phyloP scores from a whole-genome alignment of 176 grass and related monocot species.

The Musa beccarii region DNA sequence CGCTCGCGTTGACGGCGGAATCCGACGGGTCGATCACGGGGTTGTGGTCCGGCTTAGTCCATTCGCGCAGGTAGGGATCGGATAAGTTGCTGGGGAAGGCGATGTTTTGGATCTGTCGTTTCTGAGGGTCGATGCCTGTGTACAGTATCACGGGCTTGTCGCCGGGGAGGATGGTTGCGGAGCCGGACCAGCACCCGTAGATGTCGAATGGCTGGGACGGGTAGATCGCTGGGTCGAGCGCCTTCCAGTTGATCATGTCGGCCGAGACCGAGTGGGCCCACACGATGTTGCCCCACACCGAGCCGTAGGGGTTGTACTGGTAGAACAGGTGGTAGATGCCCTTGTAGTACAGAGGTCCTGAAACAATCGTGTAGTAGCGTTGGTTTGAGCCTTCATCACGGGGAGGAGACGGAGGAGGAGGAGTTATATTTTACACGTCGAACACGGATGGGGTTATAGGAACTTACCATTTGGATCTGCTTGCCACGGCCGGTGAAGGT shows the following conservation, averaged over 20 bases:
- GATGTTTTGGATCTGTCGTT: background rate
- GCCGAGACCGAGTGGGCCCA: constrained; percentile 75
- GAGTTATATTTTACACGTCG: too few species aligned
- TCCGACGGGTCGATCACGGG: background rate
- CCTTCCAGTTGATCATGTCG: constrained; percentile 69
- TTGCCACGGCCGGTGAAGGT: too few species aligned
- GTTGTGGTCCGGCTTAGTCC: too few species aligned
- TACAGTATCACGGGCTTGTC: background rate
- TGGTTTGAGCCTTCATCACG: too few species aligned
- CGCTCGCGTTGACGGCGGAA: background rate
- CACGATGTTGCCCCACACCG: constrained; percentile 40
- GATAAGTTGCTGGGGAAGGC: constrained; percentile 1
- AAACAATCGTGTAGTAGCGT: too few species aligned
- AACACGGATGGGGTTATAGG: too few species aligned
- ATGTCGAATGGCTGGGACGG: too few species aligned
- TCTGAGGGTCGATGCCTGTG: background rate
- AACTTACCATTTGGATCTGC: too few species aligned
- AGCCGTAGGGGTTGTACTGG: constrained; percentile 60
- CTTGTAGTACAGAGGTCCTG: too few species aligned
- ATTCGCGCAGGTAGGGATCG: background rate
- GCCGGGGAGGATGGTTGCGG: too few species aligned
- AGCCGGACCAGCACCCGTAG: too few species aligned
- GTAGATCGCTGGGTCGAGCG: constrained; percentile 14
- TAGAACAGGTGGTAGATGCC: constrained; percentile 24
- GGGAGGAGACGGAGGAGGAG: too few species aligned